Base-by-base conservation (phyloP, 2,329 filamentous ascomycete species). In the Dactylellina parvicollis region DNA sequence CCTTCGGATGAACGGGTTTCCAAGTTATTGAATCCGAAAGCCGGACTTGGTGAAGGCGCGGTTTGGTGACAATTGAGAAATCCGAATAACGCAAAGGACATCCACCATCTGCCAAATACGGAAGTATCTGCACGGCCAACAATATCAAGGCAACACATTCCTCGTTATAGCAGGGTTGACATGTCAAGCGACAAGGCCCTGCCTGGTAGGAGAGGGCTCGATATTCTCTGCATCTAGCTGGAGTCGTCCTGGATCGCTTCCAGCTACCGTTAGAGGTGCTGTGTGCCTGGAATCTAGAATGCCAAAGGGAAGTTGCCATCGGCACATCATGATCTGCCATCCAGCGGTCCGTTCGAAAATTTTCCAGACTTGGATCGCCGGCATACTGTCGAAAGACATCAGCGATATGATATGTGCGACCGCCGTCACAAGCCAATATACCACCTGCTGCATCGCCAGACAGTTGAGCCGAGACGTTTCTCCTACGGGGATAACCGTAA, bases 201-300 rank as follows among this genome's bases (percentile, higher is more conserved):
- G 7, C 52, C 14, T 4, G 22, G 3, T 9, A 46, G 3, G 7
- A 3, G 16, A 20, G n/a, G n/a, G n/a, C n/a, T n/a, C n/a, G n/a
- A n/a, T n/a, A n/a, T n/a, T n/a, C n/a, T n/a, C n/a, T n/a, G n/a
- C n/a, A n/a, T n/a, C n/a, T n/a, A n/a, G n/a, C 36, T 30, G 46
- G 24, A 56, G n/a, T 34, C 7, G 42, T 57, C 30, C 26, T 16
- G 12, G n/a, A 34, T 49, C 54, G 52, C 52, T 24, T 59, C 8
- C 14, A 50, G 40, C 32, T 67, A 52, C 62, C 38, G 7, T 49
- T 28, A 50, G 26, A 18, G 26, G 28, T 9, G 24, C 18, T 20
- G 30, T 36, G 49, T 55, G 49, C 49, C 49, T 66, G 20, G 54
- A 55, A 46, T 57, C 61, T 66, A 34, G 50, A 66, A 55, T 14